phyloP scores from a whole-genome alignment of 768 basidiomycete species.

The Lyophyllum decastes region DNA sequence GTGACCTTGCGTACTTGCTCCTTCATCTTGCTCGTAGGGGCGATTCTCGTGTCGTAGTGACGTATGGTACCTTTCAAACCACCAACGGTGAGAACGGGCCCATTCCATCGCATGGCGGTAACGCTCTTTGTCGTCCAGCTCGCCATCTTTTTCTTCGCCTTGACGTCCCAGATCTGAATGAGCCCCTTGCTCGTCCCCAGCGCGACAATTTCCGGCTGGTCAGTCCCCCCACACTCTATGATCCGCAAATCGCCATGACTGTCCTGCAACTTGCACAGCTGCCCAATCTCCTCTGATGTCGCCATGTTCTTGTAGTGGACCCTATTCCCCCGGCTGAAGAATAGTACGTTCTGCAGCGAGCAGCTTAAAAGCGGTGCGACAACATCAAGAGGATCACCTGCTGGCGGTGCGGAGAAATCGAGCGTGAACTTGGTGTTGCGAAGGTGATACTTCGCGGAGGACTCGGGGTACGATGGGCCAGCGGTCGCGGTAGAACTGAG shows the following conservation, averaged over 20 bases:
- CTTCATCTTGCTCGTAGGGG: conserved; percentile 41
- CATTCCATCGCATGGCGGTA: conserved; percentile 66
- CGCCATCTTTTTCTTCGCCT: conserved; percentile 52
- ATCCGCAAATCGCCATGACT: conserved; percentile 45
- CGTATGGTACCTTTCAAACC: conserved; percentile 70
- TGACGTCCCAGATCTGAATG: conserved; percentile 75
- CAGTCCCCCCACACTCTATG: conserved; percentile 38
- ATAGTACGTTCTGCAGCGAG: conserved; percentile 44
- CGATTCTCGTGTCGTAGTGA: conserved; percentile 33
- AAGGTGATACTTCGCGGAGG: conserved; percentile 34
- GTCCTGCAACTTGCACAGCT: conserved; percentile 51
- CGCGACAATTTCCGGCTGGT: conserved; percentile 48
- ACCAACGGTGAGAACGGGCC: conserved; percentile 64
- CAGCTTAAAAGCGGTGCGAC: conserved; percentile 37
- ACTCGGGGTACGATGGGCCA: conserved; percentile 31
- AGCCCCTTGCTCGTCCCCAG: conserved; percentile 62
- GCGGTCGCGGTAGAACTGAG: conserved; percentile 22
- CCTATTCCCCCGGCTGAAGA: conserved; percentile 55
- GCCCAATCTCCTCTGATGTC: conserved; percentile 43
- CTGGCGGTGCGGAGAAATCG: conserved; percentile 30
- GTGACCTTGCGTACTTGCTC: conserved; percentile 68
- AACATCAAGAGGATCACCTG: conserved; percentile 2
- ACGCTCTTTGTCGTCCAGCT: conserved; percentile 62
- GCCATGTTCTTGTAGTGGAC: conserved; percentile 52
- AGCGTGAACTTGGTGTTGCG: conserved; percentile 33